These are phyloP conservation scores for Quercus berberidifolia DNA, from an alignment of 306 rosid genomes.

Conservation along the genomic window DNA sequence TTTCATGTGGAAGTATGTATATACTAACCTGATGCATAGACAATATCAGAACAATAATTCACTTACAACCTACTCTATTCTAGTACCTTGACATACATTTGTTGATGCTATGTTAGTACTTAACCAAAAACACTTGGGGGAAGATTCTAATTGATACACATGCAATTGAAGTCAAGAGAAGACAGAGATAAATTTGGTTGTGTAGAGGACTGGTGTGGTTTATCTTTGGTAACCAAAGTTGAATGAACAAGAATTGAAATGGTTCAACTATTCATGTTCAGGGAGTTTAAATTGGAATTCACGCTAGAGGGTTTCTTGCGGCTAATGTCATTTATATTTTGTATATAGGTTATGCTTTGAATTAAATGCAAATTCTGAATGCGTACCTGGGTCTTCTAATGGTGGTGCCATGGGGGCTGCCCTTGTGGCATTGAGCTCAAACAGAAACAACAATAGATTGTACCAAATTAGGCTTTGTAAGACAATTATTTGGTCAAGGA, in stretches of 20 bases:
- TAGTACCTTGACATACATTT: not conserved
- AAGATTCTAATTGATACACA: not conserved
- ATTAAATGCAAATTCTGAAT: constrained; percentile 13
- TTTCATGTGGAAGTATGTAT: not conserved
- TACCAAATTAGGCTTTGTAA: constrained; percentile 92
- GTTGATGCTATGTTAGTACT: not conserved
- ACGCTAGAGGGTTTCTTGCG: not conserved
- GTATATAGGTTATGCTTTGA: constrained; percentile 2
- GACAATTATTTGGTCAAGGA: constrained; percentile 74
- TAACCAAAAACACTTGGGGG: not conserved
- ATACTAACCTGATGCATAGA: not conserved
- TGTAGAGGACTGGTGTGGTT: constrained; percentile 31
- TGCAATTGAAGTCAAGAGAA: constrained; percentile 12
- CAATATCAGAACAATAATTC: not conserved
- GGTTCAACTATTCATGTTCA: constrained; percentile 2
- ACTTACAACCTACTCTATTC: not conserved
- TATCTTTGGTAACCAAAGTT: constrained; percentile 26
- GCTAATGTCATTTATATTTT: not conserved
- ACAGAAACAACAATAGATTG: constrained; percentile 69
- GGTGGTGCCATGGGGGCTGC: constrained; percentile 51
- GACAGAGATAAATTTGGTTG: constrained; percentile 7
- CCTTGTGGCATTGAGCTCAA: constrained; percentile 69
- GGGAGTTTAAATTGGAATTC: constrained; percentile 16
- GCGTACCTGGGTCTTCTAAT: constrained; percentile 61
- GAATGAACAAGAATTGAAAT: constrained; percentile 26